A percentile compares a stretch with the other conserved stretches of the same genome.
These are phyloP conservation scores for Blastomyces percursus DNA, from an alignment of 2,329 filamentous ascomycete genomes.

Conservation along the genomic window DNA sequence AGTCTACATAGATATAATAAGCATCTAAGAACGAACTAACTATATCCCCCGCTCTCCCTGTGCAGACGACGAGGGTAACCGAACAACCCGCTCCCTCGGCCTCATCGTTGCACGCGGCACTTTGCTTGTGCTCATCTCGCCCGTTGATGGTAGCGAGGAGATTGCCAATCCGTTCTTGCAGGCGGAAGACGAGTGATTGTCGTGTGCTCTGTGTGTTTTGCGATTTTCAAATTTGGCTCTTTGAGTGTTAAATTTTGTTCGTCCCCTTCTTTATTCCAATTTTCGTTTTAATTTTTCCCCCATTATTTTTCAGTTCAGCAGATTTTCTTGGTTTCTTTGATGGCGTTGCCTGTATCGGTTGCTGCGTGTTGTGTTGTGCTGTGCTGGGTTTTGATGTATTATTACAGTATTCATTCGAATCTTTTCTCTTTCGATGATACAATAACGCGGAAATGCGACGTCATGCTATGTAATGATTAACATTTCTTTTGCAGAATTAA, in stretches of 20 bases:
- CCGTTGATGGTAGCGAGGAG: slow-evolving; percentile 86
- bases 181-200: slow-evolving; percentile 44
- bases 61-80: slow-evolving; percentile 84
- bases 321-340: neutral
- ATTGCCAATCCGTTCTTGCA: slow-evolving; percentile 89
- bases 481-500: neutral
- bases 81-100: slow-evolving; percentile 66
- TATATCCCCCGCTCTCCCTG: neutral
- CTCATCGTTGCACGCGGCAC: slow-evolving; percentile 87
- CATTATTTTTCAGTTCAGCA: neutral
- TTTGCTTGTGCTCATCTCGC: slow-evolving; percentile 82
- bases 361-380: neutral
- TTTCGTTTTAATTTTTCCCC: neutral
- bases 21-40: neutral
- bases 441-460: neutral
- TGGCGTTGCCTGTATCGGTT: neutral
- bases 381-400: neutral
- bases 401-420: neutral
- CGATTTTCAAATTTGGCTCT: neutral
- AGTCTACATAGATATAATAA: no score
- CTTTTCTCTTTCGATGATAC: neutral
- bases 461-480: neutral
- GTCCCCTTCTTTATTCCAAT: neutral
- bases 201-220: neutral
- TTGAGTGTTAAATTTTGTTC: neutral